A percentile compares a stretch with the other conserved stretches of the same genome.
Evolutionary conservation across 75 land plant genomes (phyloP).

Genomic region (Sequoia sempervirens): DNA sequence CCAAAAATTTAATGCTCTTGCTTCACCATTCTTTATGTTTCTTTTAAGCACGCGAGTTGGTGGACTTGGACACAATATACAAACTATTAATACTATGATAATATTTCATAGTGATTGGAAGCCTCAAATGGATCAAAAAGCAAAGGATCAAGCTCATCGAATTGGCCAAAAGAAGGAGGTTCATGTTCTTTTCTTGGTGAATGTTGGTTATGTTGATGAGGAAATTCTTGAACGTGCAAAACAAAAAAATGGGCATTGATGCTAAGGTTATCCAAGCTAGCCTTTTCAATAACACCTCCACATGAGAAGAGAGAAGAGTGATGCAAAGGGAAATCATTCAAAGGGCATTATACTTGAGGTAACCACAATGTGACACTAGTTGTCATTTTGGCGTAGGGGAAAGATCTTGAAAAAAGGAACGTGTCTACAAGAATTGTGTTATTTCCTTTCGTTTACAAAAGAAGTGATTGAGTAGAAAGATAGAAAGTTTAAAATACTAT

Average conservation of each 20-base stretch:
- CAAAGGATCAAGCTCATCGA: slow-evolving; percentile 95
- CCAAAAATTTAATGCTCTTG: slow-evolving; percentile 79
- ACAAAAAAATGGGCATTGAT: slow-evolving; percentile 98
- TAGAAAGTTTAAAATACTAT: too few species aligned
- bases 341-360: too few species aligned
- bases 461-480: too few species aligned
- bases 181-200: slow-evolving; percentile 87
- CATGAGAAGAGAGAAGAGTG: too few species aligned
- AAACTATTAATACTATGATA: slow-evolving; percentile 95
- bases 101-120: slow-evolving; percentile 99
- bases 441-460: too few species aligned
- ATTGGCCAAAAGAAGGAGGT: slow-evolving; percentile 99
- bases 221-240: slow-evolving; percentile 95
- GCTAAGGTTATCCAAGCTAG: slow-evolving; percentile 98
- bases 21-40: slow-evolving; percentile 91
- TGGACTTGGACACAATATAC: slow-evolving; percentile 90
- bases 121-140: slow-evolving; percentile 99
- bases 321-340: too few species aligned
- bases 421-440: too few species aligned
- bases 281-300: slow-evolving; percentile 94
- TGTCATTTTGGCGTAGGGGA: too few species aligned
- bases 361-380: too few species aligned
- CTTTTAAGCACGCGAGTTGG: slow-evolving; percentile 95
- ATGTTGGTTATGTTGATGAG: slow-evolving; percentile 97
- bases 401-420: too few species aligned